These are phyloP conservation scores for Zarea fungicola DNA, from an alignment of 2,329 filamentous ascomycete genomes.

Conservation along the genomic window DNA sequence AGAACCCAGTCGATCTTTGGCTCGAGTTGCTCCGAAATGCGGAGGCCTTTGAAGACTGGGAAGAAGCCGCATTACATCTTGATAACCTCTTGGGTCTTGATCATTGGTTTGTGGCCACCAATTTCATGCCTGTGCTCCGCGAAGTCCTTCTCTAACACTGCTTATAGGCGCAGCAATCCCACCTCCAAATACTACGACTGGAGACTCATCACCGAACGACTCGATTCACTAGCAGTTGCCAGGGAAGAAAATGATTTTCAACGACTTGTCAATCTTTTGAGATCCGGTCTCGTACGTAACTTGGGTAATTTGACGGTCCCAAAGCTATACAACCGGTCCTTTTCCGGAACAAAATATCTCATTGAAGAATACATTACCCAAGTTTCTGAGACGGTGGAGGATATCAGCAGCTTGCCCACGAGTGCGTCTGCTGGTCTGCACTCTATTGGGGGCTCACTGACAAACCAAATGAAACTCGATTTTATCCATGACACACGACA, in stretches of 20 bases:
- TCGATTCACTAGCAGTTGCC: slow-evolving; percentile 64
- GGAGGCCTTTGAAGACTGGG: slow-evolving; percentile 76
- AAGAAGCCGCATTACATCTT: slow-evolving; percentile 75
- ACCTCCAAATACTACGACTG: slow-evolving; percentile 82
- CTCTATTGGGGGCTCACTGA: slow-evolving; percentile 41
- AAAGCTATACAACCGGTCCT: slow-evolving; percentile 76
- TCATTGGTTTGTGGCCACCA: slow-evolving; percentile 55
- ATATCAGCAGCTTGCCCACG: slow-evolving; percentile 64
- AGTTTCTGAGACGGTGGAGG: slow-evolving; percentile 73
- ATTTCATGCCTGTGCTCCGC: neutral
- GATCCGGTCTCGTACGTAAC: slow-evolving; percentile 75
- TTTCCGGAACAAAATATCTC: slow-evolving; percentile 81
- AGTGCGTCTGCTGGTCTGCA: slow-evolving; percentile 33
- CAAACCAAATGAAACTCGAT: slow-evolving; percentile 75
- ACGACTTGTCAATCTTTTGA: slow-evolving; percentile 70
- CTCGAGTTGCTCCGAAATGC: slow-evolving; percentile 61
- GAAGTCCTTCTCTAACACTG: slow-evolving; percentile 8
- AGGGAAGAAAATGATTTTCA: slow-evolving; percentile 68
- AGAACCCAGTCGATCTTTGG: slow-evolving; percentile 60
- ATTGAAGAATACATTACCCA: slow-evolving; percentile 89
- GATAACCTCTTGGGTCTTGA: slow-evolving; percentile 77
- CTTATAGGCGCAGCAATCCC: slow-evolving; percentile 73
- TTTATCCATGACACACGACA: slow-evolving; percentile 82
- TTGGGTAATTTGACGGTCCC: slow-evolving; percentile 85
- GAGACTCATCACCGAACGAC: slow-evolving; percentile 71